Base-by-base conservation (phyloP, 2,329 filamentous ascomycete genomes). In the Scedosporium dehoogii region DNA sequence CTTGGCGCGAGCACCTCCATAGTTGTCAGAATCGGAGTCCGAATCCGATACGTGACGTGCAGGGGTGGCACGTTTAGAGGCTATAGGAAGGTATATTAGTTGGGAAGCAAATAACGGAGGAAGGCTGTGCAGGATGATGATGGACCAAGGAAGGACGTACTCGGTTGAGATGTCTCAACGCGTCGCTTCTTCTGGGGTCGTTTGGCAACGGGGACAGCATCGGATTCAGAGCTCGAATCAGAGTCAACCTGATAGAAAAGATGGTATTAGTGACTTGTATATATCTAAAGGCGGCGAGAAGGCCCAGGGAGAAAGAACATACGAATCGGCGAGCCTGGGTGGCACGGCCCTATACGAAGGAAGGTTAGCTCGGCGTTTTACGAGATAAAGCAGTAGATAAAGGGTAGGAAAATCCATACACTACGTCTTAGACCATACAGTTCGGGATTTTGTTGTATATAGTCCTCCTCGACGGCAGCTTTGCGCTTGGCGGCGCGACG, bases 351-450 rank as follows among this genome's bases (percentile, higher is more conserved):
- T 85, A 67, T 56, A 46, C 59, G 61, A 62, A 48, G 61, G 55
- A 38, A 61, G n/a, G 42, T 62, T 59, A 66, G 58, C 29, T 51
- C 58, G 12, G 29, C 61, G 62, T 51, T 23, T 7, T 10, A 27
- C 21, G 59, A 51, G 60, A 61, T 59, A 64, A n/a, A 38, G 25
- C 14, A 25, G 44, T 21, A 12, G 60, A 38, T 25, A 59, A 55
- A 57, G 18, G 10, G 23, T 60, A n/a, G 59, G 62, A 41, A 63
- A n/a, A 21, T 59, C 59, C 89, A 66, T 87, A 94, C 92, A 79
- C 94, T 99, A 78, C 94, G 85, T 69, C 94, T 86, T 68, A 99
- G 81, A 58, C 94, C 94, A 78, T 97, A 99, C 7, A 99, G 81
- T 76, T 96, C 92, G 55, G 94, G 94, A 70, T 99, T 96, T 71